Percentiles rank a stretch among this genome's conserved stretches.
Evolutionary conservation across 1,284 basidiomycete species (phyloP).

Genomic region (Cryptococcus floricola): DNA sequence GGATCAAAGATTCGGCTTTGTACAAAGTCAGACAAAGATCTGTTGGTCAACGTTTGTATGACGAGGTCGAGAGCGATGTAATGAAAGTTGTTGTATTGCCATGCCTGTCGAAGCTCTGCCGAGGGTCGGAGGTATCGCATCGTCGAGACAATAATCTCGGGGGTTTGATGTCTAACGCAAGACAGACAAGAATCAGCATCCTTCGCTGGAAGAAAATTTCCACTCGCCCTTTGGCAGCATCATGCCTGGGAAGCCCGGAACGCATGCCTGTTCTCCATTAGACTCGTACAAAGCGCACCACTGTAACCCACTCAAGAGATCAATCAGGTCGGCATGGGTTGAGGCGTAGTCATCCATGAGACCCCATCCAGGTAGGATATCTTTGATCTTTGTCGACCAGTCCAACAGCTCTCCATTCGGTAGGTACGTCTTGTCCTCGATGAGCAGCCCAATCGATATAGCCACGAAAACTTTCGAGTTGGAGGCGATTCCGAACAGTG

Average conservation of each 20-base stretch:
- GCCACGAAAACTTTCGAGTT: conserved; percentile 54
- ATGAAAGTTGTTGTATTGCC: conserved; percentile 39
- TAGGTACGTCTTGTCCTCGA: conserved; percentile 49
- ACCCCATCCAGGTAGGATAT: conserved; percentile 50
- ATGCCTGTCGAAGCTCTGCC: conserved; percentile 28
- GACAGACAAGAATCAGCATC: neutral
- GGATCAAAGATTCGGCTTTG: conserved; percentile 30
- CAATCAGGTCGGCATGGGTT: conserved; percentile 47
- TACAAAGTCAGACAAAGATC: conserved; percentile 24
- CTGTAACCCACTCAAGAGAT: conserved; percentile 41
- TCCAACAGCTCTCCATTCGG: conserved; percentile 33
- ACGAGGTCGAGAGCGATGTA: conserved; percentile 26
- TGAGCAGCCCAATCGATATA: conserved; percentile 48
- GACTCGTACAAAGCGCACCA: neutral
- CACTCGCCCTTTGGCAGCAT: conserved; percentile 21
- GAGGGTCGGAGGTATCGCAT: conserved; percentile 30
- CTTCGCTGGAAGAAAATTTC: neutral
- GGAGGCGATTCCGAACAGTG: conserved; percentile 51
- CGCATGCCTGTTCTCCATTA: conserved; percentile 24
- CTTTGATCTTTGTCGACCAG: conserved; percentile 51
- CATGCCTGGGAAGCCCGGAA: conserved; percentile 34
- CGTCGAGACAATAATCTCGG: conserved; percentile 12
- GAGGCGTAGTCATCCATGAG: conserved; percentile 47
- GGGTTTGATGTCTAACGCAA: neutral
- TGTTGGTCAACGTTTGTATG: conserved; percentile 24